Percentiles rank a stretch among this genome's conserved stretches.
Conservation (phyloP, 2,329 filamentous ascomycete genomes). For the Pestalotiopsis sp. region DNA sequence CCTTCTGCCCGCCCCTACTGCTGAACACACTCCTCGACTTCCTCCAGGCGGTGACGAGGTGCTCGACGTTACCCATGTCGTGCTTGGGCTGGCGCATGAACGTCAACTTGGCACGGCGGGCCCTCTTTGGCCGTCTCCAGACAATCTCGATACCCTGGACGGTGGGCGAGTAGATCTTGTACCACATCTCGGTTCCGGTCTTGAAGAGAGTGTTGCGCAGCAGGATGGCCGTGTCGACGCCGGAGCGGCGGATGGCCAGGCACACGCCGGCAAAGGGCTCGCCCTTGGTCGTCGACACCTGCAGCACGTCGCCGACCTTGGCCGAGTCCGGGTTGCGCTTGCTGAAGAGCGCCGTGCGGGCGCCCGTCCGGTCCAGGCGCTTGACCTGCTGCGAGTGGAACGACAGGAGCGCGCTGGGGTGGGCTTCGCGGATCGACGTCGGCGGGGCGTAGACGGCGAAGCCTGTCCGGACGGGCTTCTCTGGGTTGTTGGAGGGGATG, state of each 20-base stretch:
- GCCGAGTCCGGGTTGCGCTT: constrained; percentile 76
- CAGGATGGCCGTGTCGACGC: constrained; percentile 85
- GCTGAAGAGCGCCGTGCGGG: constrained; percentile 80
- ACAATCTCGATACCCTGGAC: constrained; percentile 92
- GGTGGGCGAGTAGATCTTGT: constrained; percentile 90
- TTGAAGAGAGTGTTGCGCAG: constrained; percentile 84
- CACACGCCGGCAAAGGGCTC: constrained; percentile 91
- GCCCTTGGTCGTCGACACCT: constrained; percentile 77
- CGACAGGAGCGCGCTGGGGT: constrained; percentile 68
- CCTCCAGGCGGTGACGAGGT: constrained; percentile 68
- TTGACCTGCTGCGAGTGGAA: constrained; percentile 71
- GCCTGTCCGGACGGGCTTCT: constrained; percentile 36
- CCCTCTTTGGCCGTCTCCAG: constrained; percentile 81
- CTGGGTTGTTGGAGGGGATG: constrained; percentile 30
- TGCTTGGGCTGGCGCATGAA: constrained; percentile 90
- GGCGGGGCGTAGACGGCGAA: constrained; percentile 59
- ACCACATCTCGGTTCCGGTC: constrained; percentile 95
- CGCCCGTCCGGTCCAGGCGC: constrained; percentile 81
- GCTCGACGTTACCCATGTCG: constrained; percentile 84
- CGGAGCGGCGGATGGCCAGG: constrained; percentile 83
- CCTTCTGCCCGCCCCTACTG: constrained; percentile 17
- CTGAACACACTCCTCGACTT: constrained; percentile 41
- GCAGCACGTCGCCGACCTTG: constrained; percentile 85
- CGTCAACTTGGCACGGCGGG: constrained; percentile 82
- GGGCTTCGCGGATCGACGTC: constrained; percentile 54